phyloP scores from a whole-genome alignment of 2,329 filamentous ascomycete species.

The Neofusicoccum umdonicola region DNA sequence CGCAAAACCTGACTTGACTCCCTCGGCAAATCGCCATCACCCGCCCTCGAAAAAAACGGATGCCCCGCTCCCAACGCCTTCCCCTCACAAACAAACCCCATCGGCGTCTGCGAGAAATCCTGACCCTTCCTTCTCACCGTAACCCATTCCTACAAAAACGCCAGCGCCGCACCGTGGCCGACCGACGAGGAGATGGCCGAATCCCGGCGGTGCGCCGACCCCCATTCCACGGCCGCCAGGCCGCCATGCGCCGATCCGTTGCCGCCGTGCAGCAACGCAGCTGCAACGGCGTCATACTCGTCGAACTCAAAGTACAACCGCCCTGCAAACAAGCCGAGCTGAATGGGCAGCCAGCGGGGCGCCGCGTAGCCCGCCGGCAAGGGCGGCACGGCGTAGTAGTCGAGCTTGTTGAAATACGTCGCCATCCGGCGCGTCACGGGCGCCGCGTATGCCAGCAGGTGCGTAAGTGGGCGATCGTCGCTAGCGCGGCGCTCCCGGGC shows the following conservation, averaged over 20 bases:
- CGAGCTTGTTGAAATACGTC: slow-evolving; percentile 52
- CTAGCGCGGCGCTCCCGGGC: slow-evolving; percentile 34
- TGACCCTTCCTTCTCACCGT: slow-evolving; percentile 54
- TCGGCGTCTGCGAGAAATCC: slow-evolving; percentile 59
- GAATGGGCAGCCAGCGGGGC: slow-evolving; percentile 55
- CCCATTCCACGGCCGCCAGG: too few species aligned
- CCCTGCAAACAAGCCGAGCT: slow-evolving; percentile 61
- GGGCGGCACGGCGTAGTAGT: slow-evolving; percentile 53
- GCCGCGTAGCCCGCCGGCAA: slow-evolving; percentile 41
- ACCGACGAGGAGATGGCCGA: too few species aligned
- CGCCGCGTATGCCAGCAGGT: slow-evolving; percentile 58
- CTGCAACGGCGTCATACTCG: slow-evolving; percentile 37
- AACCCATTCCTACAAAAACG: slow-evolving; percentile 56
- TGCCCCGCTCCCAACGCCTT: slow-evolving; percentile 49
- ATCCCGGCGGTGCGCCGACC: neutral
- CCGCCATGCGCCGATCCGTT: neutral
- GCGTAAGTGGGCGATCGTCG: slow-evolving; percentile 25
- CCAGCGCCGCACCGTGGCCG: slow-evolving; percentile 15
- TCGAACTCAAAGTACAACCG: slow-evolving; percentile 58
- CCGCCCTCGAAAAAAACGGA: slow-evolving; percentile 48
- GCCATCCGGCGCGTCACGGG: slow-evolving; percentile 61
- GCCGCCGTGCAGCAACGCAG: neutral
- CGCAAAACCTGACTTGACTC: too few species aligned
- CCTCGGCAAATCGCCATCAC: too few species aligned
- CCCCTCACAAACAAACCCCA: slow-evolving; percentile 57